These are phyloP conservation scores for Scheffersomyces insectosa DNA, from an alignment of 1,139 yeast species.

Conservation along the genomic window DNA sequence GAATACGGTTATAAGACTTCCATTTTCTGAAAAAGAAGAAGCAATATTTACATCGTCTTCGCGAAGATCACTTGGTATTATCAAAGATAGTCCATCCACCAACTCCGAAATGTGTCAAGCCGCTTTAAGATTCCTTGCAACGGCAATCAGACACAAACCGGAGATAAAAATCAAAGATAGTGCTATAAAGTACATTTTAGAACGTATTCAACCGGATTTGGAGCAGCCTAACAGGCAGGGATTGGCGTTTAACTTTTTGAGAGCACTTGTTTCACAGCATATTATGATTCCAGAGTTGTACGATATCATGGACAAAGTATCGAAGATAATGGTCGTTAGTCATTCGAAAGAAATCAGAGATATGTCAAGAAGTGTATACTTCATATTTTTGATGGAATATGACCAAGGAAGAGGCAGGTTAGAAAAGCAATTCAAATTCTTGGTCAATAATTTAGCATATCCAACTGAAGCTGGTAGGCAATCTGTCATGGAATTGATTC, in stretches of 20 bases:
- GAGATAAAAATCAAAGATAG: constrained; percentile 67
- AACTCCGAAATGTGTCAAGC: constrained; percentile 83
- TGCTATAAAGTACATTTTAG: constrained; percentile 73
- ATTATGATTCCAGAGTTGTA: constrained; percentile 85
- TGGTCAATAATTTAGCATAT: constrained; percentile 82
- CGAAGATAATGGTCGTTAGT: constrained; percentile 87
- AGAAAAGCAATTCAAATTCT: constrained; percentile 78
- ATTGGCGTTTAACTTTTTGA: constrained; percentile 79
- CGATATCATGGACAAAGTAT: constrained; percentile 80
- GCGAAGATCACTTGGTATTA: constrained; percentile 61
- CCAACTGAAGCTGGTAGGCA: constrained; percentile 87
- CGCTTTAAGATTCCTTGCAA: constrained; percentile 71
- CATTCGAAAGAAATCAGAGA: constrained; percentile 83
- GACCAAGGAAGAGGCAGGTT: constrained; percentile 90
- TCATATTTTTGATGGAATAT: constrained; percentile 87
- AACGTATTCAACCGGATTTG: constrained; percentile 81
- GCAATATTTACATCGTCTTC: constrained; percentile 59
- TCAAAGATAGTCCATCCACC: constrained; percentile 78
- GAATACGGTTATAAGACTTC: constrained; percentile 58
- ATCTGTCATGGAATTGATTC: constrained; percentile 86
- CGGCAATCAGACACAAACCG: constrained; percentile 68
- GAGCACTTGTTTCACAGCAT: constrained; percentile 71
- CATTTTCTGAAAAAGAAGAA: constrained; percentile 58
- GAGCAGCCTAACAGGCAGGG: constrained; percentile 92
- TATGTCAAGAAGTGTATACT: constrained; percentile 80